These are phyloP conservation scores for Leptodontidium sp. DNA, from an alignment of 2,329 filamentous ascomycete species.

Conservation along the genomic window DNA sequence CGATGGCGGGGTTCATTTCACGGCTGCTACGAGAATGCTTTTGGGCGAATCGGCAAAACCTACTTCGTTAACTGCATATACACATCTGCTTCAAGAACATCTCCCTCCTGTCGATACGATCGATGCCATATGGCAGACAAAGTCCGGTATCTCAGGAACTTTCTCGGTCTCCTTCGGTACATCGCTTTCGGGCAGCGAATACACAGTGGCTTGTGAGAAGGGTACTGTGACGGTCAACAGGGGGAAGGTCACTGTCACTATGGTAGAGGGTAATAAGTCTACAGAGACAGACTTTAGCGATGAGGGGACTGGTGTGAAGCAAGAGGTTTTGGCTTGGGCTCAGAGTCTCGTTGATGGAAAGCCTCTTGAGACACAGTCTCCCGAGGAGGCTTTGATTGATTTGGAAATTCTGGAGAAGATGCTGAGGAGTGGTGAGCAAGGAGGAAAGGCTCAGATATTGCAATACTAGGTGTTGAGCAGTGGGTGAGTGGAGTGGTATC, in stretches of 20 bases:
- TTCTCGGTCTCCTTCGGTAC: conserved; percentile 46
- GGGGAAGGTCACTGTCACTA: conserved; percentile 41
- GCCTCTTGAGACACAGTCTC: conserved; percentile 34
- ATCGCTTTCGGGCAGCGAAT: conserved; percentile 43
- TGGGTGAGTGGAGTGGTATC: not conserved
- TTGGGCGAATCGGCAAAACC: conserved; percentile 52
- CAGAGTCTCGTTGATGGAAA: conserved; percentile 40
- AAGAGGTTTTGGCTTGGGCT: conserved; percentile 46
- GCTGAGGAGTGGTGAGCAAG: conserved; percentile 28
- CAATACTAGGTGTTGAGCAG: conserved; percentile 16
- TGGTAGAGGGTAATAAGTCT: conserved; percentile 40
- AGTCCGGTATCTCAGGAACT: conserved; percentile 44
- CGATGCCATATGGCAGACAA: conserved; percentile 46
- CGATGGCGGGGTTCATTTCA: conserved; percentile 78
- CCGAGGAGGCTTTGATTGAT: conserved; percentile 28
- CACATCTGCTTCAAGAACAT: conserved; percentile 42
- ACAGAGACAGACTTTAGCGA: conserved; percentile 43
- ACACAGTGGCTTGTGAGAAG: conserved; percentile 45
- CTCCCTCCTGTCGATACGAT: conserved; percentile 47
- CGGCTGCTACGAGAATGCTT: conserved; percentile 68
- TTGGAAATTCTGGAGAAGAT: conserved; percentile 30
- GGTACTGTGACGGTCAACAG: conserved; percentile 41
- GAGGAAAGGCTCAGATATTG: conserved; percentile 22
- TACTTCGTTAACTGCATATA: conserved; percentile 40
- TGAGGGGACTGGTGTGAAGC: conserved; percentile 43